Conservation (phyloP, 2,329 filamentous ascomycete species). For the Teratosphaeria zuluensis region DNA sequence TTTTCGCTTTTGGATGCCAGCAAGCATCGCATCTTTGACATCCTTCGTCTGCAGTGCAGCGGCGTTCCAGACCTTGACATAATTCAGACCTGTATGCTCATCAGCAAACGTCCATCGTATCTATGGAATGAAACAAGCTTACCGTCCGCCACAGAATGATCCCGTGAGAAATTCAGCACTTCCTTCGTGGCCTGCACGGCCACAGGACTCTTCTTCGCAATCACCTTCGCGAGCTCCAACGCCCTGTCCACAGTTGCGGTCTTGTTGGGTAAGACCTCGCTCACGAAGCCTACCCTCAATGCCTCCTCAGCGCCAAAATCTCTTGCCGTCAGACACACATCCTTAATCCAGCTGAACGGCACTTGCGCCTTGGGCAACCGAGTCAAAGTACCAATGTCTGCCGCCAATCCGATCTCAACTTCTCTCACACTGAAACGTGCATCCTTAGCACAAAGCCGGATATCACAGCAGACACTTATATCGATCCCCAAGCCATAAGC, state of each 20-base stretch:
- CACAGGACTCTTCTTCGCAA: slow-evolving; percentile 77
- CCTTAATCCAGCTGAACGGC: slow-evolving; percentile 66
- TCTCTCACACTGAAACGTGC: slow-evolving; percentile 65
- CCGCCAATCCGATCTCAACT: slow-evolving; percentile 71
- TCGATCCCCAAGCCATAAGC: slow-evolving; percentile 72
- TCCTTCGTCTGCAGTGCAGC: slow-evolving; percentile 74
- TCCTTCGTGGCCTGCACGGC: slow-evolving; percentile 84
- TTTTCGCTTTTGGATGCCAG: slow-evolving; percentile 66
- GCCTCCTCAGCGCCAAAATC: slow-evolving; percentile 60
- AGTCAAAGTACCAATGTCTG: slow-evolving; percentile 66
- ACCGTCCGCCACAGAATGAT: slow-evolving; percentile 69
- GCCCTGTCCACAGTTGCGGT: slow-evolving; percentile 52
- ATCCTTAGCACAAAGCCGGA: slow-evolving; percentile 51
- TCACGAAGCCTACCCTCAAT: slow-evolving; percentile 59
- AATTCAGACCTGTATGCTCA: slow-evolving; percentile 51
- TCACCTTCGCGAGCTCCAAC: slow-evolving; percentile 51
- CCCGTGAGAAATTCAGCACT: slow-evolving; percentile 69
- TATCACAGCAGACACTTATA: slow-evolving; percentile 54
- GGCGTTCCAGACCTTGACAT: slow-evolving; percentile 81
- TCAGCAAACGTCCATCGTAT: neutral
- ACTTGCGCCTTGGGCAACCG: slow-evolving; percentile 66
- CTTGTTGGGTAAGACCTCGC: slow-evolving; percentile 52
- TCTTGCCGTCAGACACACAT: slow-evolving; percentile 62
- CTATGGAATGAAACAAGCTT: slow-evolving; percentile 25
- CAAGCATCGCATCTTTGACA: slow-evolving; percentile 62